Evolutionary conservation across 164 flowering plant genomes (phyloP).

Genomic region (Tetracentron sinense): DNA sequence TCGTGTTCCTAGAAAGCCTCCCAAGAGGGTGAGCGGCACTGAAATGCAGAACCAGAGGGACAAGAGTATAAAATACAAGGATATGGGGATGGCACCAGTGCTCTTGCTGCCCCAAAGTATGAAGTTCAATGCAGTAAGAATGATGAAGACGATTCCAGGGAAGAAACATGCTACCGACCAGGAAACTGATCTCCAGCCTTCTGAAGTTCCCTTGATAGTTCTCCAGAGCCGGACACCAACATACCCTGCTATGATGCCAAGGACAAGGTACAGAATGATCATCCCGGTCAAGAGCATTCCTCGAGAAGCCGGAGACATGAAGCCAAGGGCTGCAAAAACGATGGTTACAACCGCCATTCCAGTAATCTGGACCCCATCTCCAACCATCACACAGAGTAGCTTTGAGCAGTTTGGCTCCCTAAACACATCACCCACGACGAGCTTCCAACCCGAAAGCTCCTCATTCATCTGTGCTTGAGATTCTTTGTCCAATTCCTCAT

Average conservation of each 20-base stretch:
- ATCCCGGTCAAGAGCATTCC: slow-evolving; percentile 18
- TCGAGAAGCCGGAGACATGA: slow-evolving; percentile 11
- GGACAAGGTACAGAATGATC: slow-evolving; percentile 12
- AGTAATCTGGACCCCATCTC: slow-evolving; percentile 5
- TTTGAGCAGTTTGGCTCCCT: not conserved
- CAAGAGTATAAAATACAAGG: slow-evolving; percentile 5
- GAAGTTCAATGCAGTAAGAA: slow-evolving; percentile 10
- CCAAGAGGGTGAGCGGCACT: too few relatives aligned
- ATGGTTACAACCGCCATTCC: slow-evolving; percentile 9
- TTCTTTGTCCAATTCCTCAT: slow-evolving; percentile 4
- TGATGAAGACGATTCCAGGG: slow-evolving; percentile 11
- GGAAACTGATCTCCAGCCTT: slow-evolving; percentile 10
- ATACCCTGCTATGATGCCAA: slow-evolving; percentile 18
- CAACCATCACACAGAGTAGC: too few relatives aligned
- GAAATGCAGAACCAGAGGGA: slow-evolving; percentile 22
- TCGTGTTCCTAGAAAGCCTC: slow-evolving; percentile 9
- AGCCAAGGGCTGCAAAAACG: slow-evolving; percentile 9
- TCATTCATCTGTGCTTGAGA: slow-evolving; percentile 3
- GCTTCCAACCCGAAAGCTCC: too few relatives aligned
- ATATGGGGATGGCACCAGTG: slow-evolving; percentile 12
- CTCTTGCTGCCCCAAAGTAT: slow-evolving; percentile 6
- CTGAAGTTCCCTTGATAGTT: too few relatives aligned
- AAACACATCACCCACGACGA: not conserved
- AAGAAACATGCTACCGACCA: slow-evolving; percentile 17
- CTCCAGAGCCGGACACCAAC: slow-evolving; percentile 17